Evolutionary conservation across 208 protist species (phyloP), one percentile per base, ranked within the genome.

Genomic region (Wallacemonas sp.): DNA sequence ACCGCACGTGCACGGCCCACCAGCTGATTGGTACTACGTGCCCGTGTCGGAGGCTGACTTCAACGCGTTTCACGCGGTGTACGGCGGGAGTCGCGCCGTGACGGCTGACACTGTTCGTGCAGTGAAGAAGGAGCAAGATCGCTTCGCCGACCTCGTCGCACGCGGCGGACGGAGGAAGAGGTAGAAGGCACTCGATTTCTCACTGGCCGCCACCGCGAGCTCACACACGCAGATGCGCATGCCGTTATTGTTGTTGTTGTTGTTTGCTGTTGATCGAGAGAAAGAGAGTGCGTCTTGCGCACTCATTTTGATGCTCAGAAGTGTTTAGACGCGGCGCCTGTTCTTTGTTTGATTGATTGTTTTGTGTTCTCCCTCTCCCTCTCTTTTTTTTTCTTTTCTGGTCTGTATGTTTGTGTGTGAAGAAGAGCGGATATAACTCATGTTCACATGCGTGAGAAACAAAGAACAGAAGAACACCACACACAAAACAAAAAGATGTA

Each of bases 11-110:
- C 77, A 90, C 62, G 79, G 77, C 1, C 80, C 80, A 26, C 84
- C 81, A 15, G 84, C 82, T 9, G 79, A 77, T 42, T 93, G 85
- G 85, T 87, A 82, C 54, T 96, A 91, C 67, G 79, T 91, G n/a
- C 76, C 82, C n/a, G 68, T 95, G 24, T 36, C 46, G 0, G 34
- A 30, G 5, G 38, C 22, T 0, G 91, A 96, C 62, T 96, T 88
- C 44, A 49, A 75, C 28, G 67, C 65, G 1, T 95, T 95, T 63
- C 82, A 86, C 55, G 55, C 42, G 9, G 75, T 68, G 11, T 94
- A 89, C 54, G 91, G 91, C 22, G 91, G 91, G 47, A 84, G 86
- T 45, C 59, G 45, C 6, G 62, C 84, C 2, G 62, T 93, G 44
- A 82, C 80, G 21, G 59, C 27, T 24, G 70, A 33, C 17, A 58